Base-by-base conservation (phyloP, 2,329 filamentous ascomycete genomes). In the Fusarium bulbicola region DNA sequence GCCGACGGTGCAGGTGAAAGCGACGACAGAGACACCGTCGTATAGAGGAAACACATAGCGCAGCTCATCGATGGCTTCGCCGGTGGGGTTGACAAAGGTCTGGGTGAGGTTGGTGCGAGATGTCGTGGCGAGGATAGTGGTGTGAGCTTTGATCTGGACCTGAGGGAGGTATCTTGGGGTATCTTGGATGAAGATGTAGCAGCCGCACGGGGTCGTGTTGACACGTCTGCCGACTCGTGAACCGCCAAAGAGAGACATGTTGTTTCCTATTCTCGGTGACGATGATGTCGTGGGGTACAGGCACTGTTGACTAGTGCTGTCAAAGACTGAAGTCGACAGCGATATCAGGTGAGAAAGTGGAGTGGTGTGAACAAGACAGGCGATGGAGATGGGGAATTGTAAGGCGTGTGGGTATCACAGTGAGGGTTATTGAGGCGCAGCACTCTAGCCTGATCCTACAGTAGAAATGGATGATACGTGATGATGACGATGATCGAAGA, bases 1-100 rank as follows among this genome's bases (percentile, higher is more conserved):
- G 39, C 87, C 90, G 52, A 94, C 85, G 20, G 84, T 87, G 80
- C 91, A 94, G 9, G 84, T 87, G 72, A 94, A 95, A 7, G 84
- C 86, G 13, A 92, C 90, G 2, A 95, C 89, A 12, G 89, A 91
- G 21, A 93, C 90, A 15, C 92, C 92, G 76, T 93, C 91, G 71
- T 92, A 93, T 0, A 95, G 84, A 0, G 92, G 92, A 70, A 95
- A 94, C 0, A 86, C 86, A 78, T 95, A 95, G 20, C 85, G 84
- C 21, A 90, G 86, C 76, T 93, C 81, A 15, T 80, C 71, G 20
- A 82, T 71, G 3, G 70, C 10, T 1, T 49, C 37, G 1, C 69
- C 46, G 5, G 85, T 84, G 1, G 89, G 86, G 70, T 93, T 93
- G 74, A 85, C 79, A 73, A 92, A 94, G 1, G 83, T 90, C 79